Base-by-base conservation (phyloP, 768 basidiomycete genomes). In the Tubosaeta sp. region DNA sequence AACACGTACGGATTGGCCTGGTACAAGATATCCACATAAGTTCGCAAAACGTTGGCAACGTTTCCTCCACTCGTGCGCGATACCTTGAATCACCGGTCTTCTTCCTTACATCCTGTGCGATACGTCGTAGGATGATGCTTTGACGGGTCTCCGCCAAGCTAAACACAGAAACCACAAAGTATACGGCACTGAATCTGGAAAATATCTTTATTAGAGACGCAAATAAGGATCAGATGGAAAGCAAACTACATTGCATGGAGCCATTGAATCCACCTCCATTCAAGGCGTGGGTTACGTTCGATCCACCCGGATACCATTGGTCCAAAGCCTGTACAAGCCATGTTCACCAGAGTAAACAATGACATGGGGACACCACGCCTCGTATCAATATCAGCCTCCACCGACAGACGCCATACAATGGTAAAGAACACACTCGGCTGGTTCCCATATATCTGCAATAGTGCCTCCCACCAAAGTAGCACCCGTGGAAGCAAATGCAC, bases 201-300 rank as follows among this genome's bases (percentile, higher is more conserved):
- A 6, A 29, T 5, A 3, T n/a, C 58, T 35, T 46, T 43, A 27
- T 50, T 16, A 29, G 32, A 11, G 11, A n/a, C 14, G 13, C 27
- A n/a, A 5, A 44, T 29, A 34, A 34, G 27, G 33, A 39, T 9
- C 12, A 51, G 45, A 11, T 43, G 16, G 46, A 46, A 54, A 19
- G n/a, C n/a, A 33, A 62, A 56, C 31, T 25, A 81, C 84, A 85
- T 88, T 59, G 83, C 72, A 53, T 84, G 82, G 12, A 89, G 76
- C 88, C 88, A 91, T 61, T 88, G 82, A 22, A 92, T 88, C 87
- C 88, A 91, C 22, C 87, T 74, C 87, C 89, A 91, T 60, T 74
- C 74, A 12, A 90, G 68, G 19, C 68, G 71, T 0, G 74, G 70
- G 52, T 82, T 77, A 56, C 77, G 72, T 59, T 89, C 84, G 31